Percentiles rank a stretch among this genome's conserved stretches.
Evolutionary conservation across 805 yeast species (phyloP).

Genomic region (Monosporozyma solicola): DNA sequence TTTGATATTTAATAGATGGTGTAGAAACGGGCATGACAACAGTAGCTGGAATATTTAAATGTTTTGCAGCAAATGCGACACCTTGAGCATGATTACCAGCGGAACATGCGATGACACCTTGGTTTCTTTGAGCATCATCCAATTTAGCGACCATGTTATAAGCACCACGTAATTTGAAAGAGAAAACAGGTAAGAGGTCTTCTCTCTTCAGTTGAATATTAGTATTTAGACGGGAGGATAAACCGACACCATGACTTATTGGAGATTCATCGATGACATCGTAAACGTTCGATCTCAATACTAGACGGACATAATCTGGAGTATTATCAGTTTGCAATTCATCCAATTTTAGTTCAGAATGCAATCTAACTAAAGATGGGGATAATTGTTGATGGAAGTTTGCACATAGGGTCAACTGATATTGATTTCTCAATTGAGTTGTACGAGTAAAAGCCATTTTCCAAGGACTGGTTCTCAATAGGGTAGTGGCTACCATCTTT

Average conservation of each 20-base stretch:
- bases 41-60: slow-evolving; percentile 83
- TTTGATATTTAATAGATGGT: slow-evolving; percentile 87
- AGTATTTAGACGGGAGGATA: slow-evolving; percentile 68
- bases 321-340: slow-evolving; percentile 54
- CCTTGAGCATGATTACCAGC: slow-evolving; percentile 99
- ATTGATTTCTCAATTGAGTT: slow-evolving; percentile 1
- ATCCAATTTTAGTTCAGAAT: slow-evolving; percentile 28
- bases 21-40: slow-evolving; percentile 98
- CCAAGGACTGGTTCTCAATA: slow-evolving; percentile 1
- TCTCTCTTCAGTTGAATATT: slow-evolving; percentile 80
- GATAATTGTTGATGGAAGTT: slow-evolving; percentile 11
- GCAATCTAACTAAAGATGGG: slow-evolving; percentile 20
- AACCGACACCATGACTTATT: slow-evolving; percentile 59
- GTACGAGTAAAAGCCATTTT: background rate
- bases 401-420: slow-evolving; percentile 8
- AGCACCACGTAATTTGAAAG: slow-evolving; percentile 95
- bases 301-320: slow-evolving; percentile 91
- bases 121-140: slow-evolving; percentile 45
- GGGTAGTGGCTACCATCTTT: slow-evolving; percentile 5
- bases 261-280: slow-evolving; percentile 93
- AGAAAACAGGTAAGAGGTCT: slow-evolving; percentile 88
- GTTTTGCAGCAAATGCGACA: slow-evolving; percentile 85
- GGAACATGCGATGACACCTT: slow-evolving; percentile 94
- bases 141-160: slow-evolving; percentile 93
- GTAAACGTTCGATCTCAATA: slow-evolving; percentile 85